Evolutionary conservation across 2,329 filamentous ascomycete genomes (phyloP), one percentile per base, ranked within the genome.

Genomic region (Hyphodiscus sp.): DNA sequence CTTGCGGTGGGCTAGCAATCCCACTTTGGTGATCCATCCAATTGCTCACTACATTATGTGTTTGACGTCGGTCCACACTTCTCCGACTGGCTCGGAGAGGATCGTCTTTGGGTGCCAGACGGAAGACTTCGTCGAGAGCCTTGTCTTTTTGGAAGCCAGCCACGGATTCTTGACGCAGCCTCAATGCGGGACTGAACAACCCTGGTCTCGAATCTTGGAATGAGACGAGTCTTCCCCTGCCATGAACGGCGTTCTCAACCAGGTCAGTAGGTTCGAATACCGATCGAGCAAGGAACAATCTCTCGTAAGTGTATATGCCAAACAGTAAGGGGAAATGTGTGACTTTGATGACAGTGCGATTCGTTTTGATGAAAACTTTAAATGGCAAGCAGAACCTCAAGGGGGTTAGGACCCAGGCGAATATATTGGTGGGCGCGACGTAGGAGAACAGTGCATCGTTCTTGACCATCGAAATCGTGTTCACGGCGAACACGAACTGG

Each of bases 381-480:
- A 96, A 84, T 0, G 91, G 83, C 74, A 96, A 83, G 63, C 83
- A 74, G 67, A 87, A 95, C 58, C 91, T 81, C 45, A 95, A 69
- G 0, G 92, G 92, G 64, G 91, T 91, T 26, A 96, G 75, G 0
- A 92, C 67, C 92, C 91, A 97, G 1, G 89, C 91, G 58, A 96
- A 80, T 29, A 96, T 87, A 67, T 97, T 97, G 15, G 88, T 86
- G 0, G 92, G 92, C 1, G 92, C 88, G 56, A 96, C 82, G 67
- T 96, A 96, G 2, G 90, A 95, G 74, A 97, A 97, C 0, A 96
- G 75, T 0, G 91, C 88, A 68, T 97, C 92, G n/a, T 94, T 96
- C 70, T 96, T 97, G 60, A 96, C 92, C 89, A 96, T 95, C 4
- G 90, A 95, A 48, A 96, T 95, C 4, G 92, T 95, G 67, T 96